phyloP scores from a whole-genome alignment of 164 flowering plant genomes.

The Vitis labrusca region DNA sequence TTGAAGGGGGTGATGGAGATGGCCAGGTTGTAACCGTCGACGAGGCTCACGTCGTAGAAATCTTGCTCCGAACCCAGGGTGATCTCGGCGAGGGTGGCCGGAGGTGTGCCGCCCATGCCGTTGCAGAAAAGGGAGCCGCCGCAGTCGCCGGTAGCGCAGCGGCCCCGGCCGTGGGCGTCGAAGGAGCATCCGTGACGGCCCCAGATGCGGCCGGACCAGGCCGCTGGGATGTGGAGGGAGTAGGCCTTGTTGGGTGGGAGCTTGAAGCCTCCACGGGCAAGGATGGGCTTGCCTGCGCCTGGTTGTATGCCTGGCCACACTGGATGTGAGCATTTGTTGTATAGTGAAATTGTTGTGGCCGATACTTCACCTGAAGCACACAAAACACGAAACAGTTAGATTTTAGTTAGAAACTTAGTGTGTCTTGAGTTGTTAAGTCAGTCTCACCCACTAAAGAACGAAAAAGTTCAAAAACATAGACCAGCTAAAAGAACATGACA shows the following conservation, averaged over 20 bases:
- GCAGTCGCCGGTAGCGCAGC: slow-evolving; percentile 92
- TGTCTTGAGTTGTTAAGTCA: too few species aligned
- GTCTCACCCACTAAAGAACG: too few species aligned
- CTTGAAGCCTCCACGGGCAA: slow-evolving; percentile 77
- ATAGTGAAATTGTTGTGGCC: slow-evolving; percentile 55
- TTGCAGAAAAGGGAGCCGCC: slow-evolving; percentile 79
- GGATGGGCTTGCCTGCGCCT: slow-evolving; percentile 70
- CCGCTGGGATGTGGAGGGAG: slow-evolving; percentile 58
- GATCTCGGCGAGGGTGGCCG: slow-evolving; percentile 91
- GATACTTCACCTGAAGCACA: slow-evolving; percentile 29
- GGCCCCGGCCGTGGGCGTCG: slow-evolving; percentile 64
- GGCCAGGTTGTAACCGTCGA: slow-evolving; percentile 88
- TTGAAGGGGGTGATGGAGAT: slow-evolving; percentile 65
- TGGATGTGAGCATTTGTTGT: slow-evolving; percentile 77
- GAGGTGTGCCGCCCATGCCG: slow-evolving; percentile 84
- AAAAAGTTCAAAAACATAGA: too few species aligned
- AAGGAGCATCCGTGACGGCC: slow-evolving; percentile 90
- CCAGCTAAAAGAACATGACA: too few species aligned
- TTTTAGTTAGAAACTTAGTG: too few species aligned
- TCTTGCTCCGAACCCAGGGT: slow-evolving; percentile 76
- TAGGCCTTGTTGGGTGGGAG: slow-evolving; percentile 61
- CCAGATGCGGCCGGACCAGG: slow-evolving; percentile 97
- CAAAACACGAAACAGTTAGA: too few species aligned
- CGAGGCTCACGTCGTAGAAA: slow-evolving; percentile 94
- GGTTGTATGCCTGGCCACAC: slow-evolving; percentile 97